Evolutionary conservation across 2,329 filamentous ascomycete genomes (phyloP), one percentile per base, ranked within the genome.

Genomic region (Sporothrix curviconia): DNA sequence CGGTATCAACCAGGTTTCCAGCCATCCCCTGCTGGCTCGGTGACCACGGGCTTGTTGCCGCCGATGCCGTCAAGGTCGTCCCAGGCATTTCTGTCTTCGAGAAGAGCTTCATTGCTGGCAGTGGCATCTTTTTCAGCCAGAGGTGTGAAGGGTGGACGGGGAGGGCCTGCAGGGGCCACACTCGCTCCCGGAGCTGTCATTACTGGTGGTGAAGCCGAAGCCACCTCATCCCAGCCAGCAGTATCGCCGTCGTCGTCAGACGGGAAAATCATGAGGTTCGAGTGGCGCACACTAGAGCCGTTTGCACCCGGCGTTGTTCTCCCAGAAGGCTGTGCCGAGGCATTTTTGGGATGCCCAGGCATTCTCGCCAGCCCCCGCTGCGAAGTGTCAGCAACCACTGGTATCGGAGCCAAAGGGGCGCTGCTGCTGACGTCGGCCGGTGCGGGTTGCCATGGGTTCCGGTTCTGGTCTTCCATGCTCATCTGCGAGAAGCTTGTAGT

Each of bases 1-100:
- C 40, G 22, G 75, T 76, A 39, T 81, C 79, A 49, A 81, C 74
- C 55, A 81, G 59, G 55, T 77, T n/a, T 80, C 79, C 79, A 82
- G 39, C 76, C 78, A 6, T 80, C 64, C 55, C 62, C 37, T 28
- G 57, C 77, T 58, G 61, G 60, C 14, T 60, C 60, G 8, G 24
- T 61, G 57, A 6, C 58, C 28, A 49, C 55, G 40, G 42, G 19
- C 51, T 36, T 25, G 28, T 55, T 62, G 12, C 14, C 30, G 22
- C 12, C 22, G 22, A 8, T n/a, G 15, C 51, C 39, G 6, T 70
- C 71, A 12, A 77, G 55, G 37, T 80, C 78, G 54, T 80, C 76
- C 80, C 79, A 82, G 0, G 74, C 75, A 59, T 79, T 69, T 2
- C 72, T 70, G 37, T 79, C 76, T 5, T 72, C 72, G 4, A 71